These are phyloP conservation scores for Penicillium verrucosum DNA, from an alignment of 2,329 filamentous ascomycete genomes.

Conservation along the genomic window DNA sequence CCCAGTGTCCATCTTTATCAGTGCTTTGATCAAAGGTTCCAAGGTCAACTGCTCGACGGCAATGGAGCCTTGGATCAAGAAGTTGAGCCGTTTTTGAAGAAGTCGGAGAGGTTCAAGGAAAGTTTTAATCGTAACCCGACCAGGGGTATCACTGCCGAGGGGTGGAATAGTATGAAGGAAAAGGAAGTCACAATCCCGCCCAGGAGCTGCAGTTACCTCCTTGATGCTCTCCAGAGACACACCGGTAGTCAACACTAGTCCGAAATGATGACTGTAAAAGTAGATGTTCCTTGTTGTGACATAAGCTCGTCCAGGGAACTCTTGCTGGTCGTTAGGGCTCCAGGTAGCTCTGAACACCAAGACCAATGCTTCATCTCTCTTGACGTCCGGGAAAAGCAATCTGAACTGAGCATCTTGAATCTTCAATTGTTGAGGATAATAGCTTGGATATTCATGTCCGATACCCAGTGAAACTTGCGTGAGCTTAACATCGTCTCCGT, in stretches of 20 bases:
- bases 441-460: constrained; percentile 60
- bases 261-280: constrained; percentile 94
- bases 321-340: constrained; percentile 71
- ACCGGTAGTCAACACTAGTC: constrained; percentile 78
- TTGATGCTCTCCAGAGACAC: constrained; percentile 72
- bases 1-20: constrained; percentile 71
- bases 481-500: constrained; percentile 41
- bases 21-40: constrained; percentile 65
- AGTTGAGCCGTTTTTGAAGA: constrained; percentile 78
- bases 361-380: constrained; percentile 74
- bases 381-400: constrained; percentile 79
- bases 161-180: constrained; percentile 73
- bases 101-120: constrained; percentile 85
- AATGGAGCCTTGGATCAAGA: constrained; percentile 75
- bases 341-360: constrained; percentile 92
- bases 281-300: constrained; percentile 85
- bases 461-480: constrained; percentile 34
- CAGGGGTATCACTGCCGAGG: constrained; percentile 61
- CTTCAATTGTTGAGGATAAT: constrained; percentile 77
- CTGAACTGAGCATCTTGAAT: constrained; percentile 92
- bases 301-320: constrained; percentile 81
- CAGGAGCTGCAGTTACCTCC: constrained; percentile 85
- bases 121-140: constrained; percentile 81
- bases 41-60: constrained; percentile 66
- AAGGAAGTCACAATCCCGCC: constrained; percentile 88